Evolutionary conservation across 495 filamentous ascomycete genomes (phyloP), one percentile per base, ranked within the genome.

Genomic region (Hypomontagnella submonticulosa): DNA sequence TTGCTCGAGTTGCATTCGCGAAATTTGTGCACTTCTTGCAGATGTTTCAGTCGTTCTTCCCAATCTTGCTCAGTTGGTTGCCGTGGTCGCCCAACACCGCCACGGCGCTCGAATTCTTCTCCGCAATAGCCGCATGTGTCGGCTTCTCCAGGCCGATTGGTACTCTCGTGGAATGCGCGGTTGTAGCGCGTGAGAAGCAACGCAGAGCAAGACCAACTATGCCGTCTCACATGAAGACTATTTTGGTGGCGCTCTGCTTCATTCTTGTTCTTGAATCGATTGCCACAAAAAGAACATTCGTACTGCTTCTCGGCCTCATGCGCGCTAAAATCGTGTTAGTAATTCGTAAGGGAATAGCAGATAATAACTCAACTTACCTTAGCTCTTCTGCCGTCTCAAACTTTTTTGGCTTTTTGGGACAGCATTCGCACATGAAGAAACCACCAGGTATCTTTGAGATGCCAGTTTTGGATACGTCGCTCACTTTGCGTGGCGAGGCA

Each of bases 211-310:
- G 94, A 97, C 95, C 95, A 99, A 37, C 93, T 97, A 77, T 98
- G 92, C n/a, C 89, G 89, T 40, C 95, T 88, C 5, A 98, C 86
- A 75, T 99, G 95, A 12, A 99, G 88, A 1, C 92, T 97, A 63
- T 98, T 99, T 72, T 97, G 95, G 74, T 99, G 95, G 13, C 95
- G 87, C 75, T 99, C 95, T 4, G 95, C 95, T 79, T 99, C 95
- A 64, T 99, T 99, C 76, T 99, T 99, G 80, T 99, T 99, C 77
- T 99, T 99, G 83, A 99, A 99, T 16, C 93, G 86, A 75, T 98
- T 98, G 40, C 88, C 88, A 75, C 95, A 99, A 76, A 89, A 98
- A 13, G 86, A 82, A 73, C 95, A 99, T 52, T 87, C 87, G 76
- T 98, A 98, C 75, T 99, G 96, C 74, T 98, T 99, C 73, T 99